Evolutionary conservation across 1,284 basidiomycete species (phyloP), one percentile per base, ranked within the genome.

Genomic region (Irpex sp.): DNA sequence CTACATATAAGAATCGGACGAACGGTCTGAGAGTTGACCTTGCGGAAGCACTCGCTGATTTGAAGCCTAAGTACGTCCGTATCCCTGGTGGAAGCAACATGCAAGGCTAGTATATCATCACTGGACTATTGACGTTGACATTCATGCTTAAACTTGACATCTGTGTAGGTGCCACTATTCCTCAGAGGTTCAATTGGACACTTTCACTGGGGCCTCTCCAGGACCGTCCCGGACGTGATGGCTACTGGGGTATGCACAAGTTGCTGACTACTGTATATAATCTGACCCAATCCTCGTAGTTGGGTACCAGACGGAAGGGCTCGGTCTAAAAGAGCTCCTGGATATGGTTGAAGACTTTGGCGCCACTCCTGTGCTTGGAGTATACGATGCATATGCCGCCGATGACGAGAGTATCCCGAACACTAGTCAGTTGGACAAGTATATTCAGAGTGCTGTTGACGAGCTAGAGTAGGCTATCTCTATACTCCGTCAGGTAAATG

Each of bases 341-440:
- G 63, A 69, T 60, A 69, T 69, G 68, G 44, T 59, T 42, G 68
- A 69, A 67, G 68, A 69, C 22, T 69, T 69, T 49, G 68, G 68
- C 15, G 68, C 68, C 7, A 65, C 68, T n/a, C 68, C 68, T 11
- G 60, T 69, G 27, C 45, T 69, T 10, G 68, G 68, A n/a, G 38
- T 69, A 22, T 69, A 69, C 24, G 68, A 69, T 15, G 68, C 64
- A 43, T 69, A 69, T 43, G 68, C 68, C 10, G 68, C 68, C 13
- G 63, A 67, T 27, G 68, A 69, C 32, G 68, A 69, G 63, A 69
- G 68, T 69, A 60, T 69, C n/a, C 68, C 68, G 6, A 69, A 69
- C 32, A 69, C 68, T 18, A 43, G 54, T 65, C 68, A 69, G 60
- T 20, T 69, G 68, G 68, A 69, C n/a, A 69, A 69, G 22, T 69